Base-by-base conservation (phyloP, 768 basidiomycete genomes). In the Collybia sordida region DNA sequence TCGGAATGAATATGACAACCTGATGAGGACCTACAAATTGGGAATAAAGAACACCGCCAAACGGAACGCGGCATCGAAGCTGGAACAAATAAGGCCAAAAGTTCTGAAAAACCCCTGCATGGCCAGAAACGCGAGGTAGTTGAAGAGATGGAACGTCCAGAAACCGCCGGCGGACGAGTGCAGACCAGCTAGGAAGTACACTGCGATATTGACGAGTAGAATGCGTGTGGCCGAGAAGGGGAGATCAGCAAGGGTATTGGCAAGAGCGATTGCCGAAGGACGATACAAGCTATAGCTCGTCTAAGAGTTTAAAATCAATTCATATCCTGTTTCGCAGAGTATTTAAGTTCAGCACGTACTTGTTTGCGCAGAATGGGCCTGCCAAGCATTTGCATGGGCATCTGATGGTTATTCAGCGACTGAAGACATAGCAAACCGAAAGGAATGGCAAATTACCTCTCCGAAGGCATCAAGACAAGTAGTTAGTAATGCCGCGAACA, bases 31-130 rank as follows among this genome's bases (percentile, higher is more conserved):
- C 59, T 31, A 77, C 75, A 93, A 81, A 62, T 86, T 86, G 3
- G 90, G 85, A 50, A 91, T 75, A 71, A 91, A 84, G 72, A 91
- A 80, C 36, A 73, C 79, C 25, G 76, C 80, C 23, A 81, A 72
- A 50, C 71, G 71, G 66, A 78, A 75, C 1, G 78, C 76, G 1
- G 71, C 57, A 52, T 78, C 69, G 52, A 77, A 77, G 50, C 71
- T 74, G 36, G 70, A 71, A 59, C 75, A 77, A 14, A 79, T 59
- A 17, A 77, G 63, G 24, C 86, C 87, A 50, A 88, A 78, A 0
- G 82, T 83, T 35, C 90, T 73, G 81, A 94, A 96, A 74, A 93
- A 90, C 0, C 83, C 88, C 66, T 90, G 87, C 83, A 93, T 86
- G 19, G 81, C 65, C 45, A 92, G 71, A 64, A 80, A 90, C 1